phyloP scores from a whole-genome alignment of 768 basidiomycete genomes.

The Termitomyces sp. region DNA sequence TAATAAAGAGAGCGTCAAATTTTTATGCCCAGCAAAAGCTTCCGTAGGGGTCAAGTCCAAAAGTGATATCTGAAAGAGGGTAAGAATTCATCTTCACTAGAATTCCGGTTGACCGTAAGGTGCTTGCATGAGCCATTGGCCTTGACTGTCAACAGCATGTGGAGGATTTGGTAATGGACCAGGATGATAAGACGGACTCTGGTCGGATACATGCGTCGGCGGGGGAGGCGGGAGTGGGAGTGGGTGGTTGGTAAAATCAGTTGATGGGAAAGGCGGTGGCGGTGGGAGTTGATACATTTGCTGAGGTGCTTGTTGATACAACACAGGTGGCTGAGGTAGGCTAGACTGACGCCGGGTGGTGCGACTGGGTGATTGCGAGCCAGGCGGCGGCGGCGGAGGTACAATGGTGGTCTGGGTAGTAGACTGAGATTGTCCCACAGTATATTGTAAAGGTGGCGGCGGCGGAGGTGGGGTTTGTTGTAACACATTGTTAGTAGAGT shows the following conservation, averaged over 20 bases:
- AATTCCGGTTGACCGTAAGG: constrained; percentile 25
- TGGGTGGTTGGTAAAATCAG: constrained; percentile 21
- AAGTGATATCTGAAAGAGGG: neutral
- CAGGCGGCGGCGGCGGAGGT: constrained; percentile 26
- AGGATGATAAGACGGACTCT: constrained; percentile 24
- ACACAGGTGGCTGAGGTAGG: constrained; percentile 44
- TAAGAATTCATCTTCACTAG: neutral
- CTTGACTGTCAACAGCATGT: constrained; percentile 23
- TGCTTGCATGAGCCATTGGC: constrained; percentile 27
- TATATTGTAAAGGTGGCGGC: constrained; percentile 21
- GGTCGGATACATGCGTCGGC: constrained; percentile 5
- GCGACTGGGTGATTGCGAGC: constrained; percentile 21
- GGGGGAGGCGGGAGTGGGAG: constrained; percentile 32
- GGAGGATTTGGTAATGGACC: constrained; percentile 38
- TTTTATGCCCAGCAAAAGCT: neutral
- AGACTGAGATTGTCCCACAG: constrained; percentile 12
- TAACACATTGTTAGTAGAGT: constrained; percentile 21
- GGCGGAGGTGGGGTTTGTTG: constrained; percentile 29
- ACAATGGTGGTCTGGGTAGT: constrained; percentile 14
- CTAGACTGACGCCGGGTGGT: constrained; percentile 36
- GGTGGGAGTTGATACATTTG: constrained; percentile 24
- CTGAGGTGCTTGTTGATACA: constrained; percentile 28
- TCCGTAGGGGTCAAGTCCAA: neutral
- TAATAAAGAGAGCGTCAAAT: neutral
- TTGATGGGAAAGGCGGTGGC: constrained; percentile 32